A percentile compares a stretch with the other conserved stretches of the same genome.
phyloP scores from a whole-genome alignment of 2,329 filamentous ascomycete species.

The Myriosclerotinia duriaeana region DNA sequence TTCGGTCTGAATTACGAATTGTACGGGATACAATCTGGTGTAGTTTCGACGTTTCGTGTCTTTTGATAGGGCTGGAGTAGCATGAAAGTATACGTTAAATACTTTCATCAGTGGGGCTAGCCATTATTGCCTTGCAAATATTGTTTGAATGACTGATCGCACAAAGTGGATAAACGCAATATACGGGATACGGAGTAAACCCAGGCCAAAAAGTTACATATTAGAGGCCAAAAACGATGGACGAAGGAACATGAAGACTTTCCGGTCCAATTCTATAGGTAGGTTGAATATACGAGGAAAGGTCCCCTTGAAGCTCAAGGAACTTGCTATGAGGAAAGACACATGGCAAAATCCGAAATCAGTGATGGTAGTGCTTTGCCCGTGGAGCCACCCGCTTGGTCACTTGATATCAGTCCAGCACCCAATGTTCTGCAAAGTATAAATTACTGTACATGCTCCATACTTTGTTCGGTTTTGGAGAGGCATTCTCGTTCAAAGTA shows the following conservation, averaged over 20 bases:
- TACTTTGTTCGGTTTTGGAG: too few relatives aligned
- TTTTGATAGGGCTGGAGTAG: neutral
- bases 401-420: conserved; percentile 1
- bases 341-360: conserved; percentile 8
- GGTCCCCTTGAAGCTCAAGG: neutral
- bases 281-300: neutral
- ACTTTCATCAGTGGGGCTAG: neutral
- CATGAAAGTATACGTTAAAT: neutral
- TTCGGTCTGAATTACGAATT: neutral
- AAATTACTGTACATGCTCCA: too few relatives aligned
- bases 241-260: neutral
- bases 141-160: neutral
- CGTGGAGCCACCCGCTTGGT: too few relatives aligned
- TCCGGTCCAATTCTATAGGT: neutral
- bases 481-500: too few relatives aligned
- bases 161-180: neutral
- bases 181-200: neutral
- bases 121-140: neutral
- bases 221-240: neutral
- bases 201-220: neutral
- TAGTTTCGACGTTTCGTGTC: too few relatives aligned
- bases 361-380: neutral
- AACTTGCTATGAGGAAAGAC: conserved; percentile 2
- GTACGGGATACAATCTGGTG: too few relatives aligned
- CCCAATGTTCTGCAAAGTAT: too few relatives aligned